Percentiles rank a stretch among this genome's conserved stretches.
phyloP scores from a whole-genome alignment of 441 rosid species.

The Erysimum cheiri region DNA sequence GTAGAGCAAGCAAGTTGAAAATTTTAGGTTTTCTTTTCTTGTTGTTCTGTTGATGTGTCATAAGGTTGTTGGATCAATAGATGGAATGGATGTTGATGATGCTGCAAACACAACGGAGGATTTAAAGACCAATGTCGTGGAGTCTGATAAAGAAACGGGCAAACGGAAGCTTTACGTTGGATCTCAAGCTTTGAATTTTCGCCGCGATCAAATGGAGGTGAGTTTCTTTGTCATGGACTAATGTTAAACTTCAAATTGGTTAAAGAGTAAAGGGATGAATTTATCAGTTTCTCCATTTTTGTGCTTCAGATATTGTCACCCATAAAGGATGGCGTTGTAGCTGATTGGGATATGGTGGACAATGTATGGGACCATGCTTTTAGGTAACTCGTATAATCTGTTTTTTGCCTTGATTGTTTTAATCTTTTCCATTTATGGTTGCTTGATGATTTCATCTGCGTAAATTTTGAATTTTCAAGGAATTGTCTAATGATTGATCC shows the following conservation, averaged over 20 bases:
- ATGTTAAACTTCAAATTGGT: not conserved
- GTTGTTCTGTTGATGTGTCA: constrained; percentile 21
- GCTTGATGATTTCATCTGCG: constrained; percentile 20
- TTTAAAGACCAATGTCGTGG: constrained; percentile 54
- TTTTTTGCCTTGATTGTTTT: not conserved
- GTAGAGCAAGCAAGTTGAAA: not conserved
- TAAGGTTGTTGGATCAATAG: constrained; percentile 87
- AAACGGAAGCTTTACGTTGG: constrained; percentile 78
- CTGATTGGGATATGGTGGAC: constrained; percentile 94
- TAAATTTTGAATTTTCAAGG: constrained; percentile 46
- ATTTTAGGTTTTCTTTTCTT: not conserved
- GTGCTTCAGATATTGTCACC: constrained; percentile 70
- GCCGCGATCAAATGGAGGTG: constrained; percentile 89
- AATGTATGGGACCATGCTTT: constrained; percentile 96
- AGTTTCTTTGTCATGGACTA: constrained; percentile 19
- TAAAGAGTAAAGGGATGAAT: not conserved
- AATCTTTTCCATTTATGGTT: not conserved
- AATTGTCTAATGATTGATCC: constrained; percentile 89
- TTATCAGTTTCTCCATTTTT: not conserved
- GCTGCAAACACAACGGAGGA: constrained; percentile 48
- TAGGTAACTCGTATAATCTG: constrained; percentile 50
- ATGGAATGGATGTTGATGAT: constrained; percentile 87
- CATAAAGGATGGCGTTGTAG: constrained; percentile 81
- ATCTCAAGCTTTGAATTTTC: constrained; percentile 78
- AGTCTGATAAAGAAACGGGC: constrained; percentile 59